These are phyloP conservation scores for Extremus antarcticus DNA, from an alignment of 495 filamentous ascomycete genomes.

Conservation along the genomic window DNA sequence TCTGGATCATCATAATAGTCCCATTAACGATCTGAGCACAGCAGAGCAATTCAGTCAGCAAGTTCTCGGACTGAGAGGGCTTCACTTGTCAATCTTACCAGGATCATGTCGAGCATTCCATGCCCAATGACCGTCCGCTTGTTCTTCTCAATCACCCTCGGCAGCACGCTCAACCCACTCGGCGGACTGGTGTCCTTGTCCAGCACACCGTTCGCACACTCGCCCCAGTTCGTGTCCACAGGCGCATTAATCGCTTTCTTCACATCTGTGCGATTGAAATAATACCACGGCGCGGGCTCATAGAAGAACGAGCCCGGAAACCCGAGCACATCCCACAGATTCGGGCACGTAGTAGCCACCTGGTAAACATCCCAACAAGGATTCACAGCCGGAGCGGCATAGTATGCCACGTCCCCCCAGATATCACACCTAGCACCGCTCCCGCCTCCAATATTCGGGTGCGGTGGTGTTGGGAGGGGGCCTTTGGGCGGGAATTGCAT, in stretches of 20 bases:
- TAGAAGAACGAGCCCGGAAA: conserved; percentile 48
- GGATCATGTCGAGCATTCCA: conserved; percentile 51
- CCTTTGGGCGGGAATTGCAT: conserved; percentile 58
- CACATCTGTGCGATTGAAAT: conserved; percentile 72
- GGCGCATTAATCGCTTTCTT: conserved; percentile 65
- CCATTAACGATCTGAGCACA: not conserved
- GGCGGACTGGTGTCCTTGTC: conserved; percentile 26
- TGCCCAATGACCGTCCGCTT: conserved; percentile 60
- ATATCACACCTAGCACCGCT: conserved; percentile 25
- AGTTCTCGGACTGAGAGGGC: conserved; percentile 6
- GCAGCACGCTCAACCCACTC: conserved; percentile 38
- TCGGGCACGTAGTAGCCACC: conserved; percentile 61
- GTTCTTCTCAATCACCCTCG: conserved; percentile 59
- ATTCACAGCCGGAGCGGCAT: conserved; percentile 50
- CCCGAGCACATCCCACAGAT: conserved; percentile 62
- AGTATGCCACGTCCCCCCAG: conserved; percentile 45
- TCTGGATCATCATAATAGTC: conserved; percentile 62
- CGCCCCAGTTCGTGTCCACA: conserved; percentile 42
- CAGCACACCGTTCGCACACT: conserved; percentile 51
- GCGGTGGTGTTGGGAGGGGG: conserved; percentile 37
- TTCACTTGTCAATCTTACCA: conserved; percentile 40
- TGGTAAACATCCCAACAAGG: conserved; percentile 67
- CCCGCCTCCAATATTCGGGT: conserved; percentile 16
- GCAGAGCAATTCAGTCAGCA: no score
- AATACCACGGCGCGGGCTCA: conserved; percentile 39